Percentiles rank a stretch among this genome's conserved stretches.
Evolutionary conservation across 2,329 filamentous ascomycete genomes (phyloP).

Genomic region (Trichoderma sp.): DNA sequence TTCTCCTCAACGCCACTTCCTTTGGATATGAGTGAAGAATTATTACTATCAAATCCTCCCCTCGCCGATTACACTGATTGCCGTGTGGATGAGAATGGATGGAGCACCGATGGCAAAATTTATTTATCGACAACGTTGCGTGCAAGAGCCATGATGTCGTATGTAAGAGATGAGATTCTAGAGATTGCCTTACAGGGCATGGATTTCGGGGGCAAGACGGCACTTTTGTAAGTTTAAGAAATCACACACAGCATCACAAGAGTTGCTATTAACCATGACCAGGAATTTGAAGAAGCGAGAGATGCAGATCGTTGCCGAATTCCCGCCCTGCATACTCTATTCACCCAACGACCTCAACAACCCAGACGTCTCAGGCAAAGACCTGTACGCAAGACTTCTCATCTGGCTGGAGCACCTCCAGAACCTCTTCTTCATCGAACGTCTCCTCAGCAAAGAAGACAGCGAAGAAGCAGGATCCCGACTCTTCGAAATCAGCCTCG

Average conservation of each 20-base stretch:
- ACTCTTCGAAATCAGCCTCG: slow-evolving; percentile 41
- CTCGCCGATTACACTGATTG: background rate
- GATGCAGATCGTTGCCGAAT: slow-evolving; percentile 11
- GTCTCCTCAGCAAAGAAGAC: slow-evolving; percentile 48
- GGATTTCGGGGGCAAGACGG: slow-evolving; percentile 10
- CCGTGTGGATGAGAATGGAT: slow-evolving; percentile 19
- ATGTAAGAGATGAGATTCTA: slow-evolving; percentile 20
- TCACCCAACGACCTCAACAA: slow-evolving; percentile 43
- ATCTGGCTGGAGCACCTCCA: slow-evolving; percentile 50
- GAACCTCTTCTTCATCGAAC: slow-evolving; percentile 57
- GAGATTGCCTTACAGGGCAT: slow-evolving; percentile 13
- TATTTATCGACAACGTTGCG: slow-evolving; percentile 14
- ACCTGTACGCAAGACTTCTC: slow-evolving; percentile 45
- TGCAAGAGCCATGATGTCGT: slow-evolving; percentile 16
- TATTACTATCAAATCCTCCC: background rate
- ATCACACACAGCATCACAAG: background rate
- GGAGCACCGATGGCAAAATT: slow-evolving; percentile 19
- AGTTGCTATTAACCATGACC: background rate
- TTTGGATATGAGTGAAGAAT: slow-evolving; percentile 18
- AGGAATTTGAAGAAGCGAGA: slow-evolving; percentile 13
- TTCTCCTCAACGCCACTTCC: slow-evolving; percentile 20
- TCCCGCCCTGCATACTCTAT: slow-evolving; percentile 17
- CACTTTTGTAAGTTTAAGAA: slow-evolving; percentile 12
- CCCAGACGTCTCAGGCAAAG: slow-evolving; percentile 39
- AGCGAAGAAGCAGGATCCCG: slow-evolving; percentile 37